Base-by-base conservation (phyloP, 1,284 basidiomycete species). In the Ceraceosorus bombacis region DNA sequence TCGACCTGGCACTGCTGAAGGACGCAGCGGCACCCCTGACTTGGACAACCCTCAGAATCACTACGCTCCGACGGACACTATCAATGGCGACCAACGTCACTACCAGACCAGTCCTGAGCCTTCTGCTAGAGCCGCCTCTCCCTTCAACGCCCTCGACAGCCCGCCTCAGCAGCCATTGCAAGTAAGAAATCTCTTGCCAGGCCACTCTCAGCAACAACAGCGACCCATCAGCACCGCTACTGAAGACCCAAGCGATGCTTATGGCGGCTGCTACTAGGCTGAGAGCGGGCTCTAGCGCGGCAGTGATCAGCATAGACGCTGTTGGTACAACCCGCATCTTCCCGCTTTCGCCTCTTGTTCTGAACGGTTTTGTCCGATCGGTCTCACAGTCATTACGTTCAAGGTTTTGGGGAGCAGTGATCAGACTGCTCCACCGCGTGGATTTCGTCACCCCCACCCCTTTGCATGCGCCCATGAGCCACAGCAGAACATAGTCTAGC, bases 21-120 rank as follows among this genome's bases (percentile, higher is more conserved):
- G 62, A 12, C 59, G 70, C 12, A 60, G 57, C 40, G 71, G 70
- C 41, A 73, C 71, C 5, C 71, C 71, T 4, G 71, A 73, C 49
- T 41, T 73, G 7, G 68, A 69, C 39, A 71, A 73, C 52, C 61
- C 70, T 17, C 70, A 73, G 55, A 69, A 72, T 53, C 71, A 67
- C 10, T 72, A 71, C 46, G 65, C 63, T 5, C 15, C 63, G 46
- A 57, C 54, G 15, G 58, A 63, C 38, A 62, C 10, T 46, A 38
- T 12, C 12, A 54, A 50, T 36, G 49, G 50, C n/a, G 13, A 36
- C 38, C 53, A 57, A 40, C 50, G 40, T 17, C 37, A 49, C 37
- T 41, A 55, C 50, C 37, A 12, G 9, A 4, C 49, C 12, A 41
- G 43, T 17, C 46, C 56, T 12, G 37, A 27, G n/a, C 49, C 38